Evolutionary conservation across 768 basidiomycete genomes (phyloP).

Genomic region (Fomitopsis pulvina): DNA sequence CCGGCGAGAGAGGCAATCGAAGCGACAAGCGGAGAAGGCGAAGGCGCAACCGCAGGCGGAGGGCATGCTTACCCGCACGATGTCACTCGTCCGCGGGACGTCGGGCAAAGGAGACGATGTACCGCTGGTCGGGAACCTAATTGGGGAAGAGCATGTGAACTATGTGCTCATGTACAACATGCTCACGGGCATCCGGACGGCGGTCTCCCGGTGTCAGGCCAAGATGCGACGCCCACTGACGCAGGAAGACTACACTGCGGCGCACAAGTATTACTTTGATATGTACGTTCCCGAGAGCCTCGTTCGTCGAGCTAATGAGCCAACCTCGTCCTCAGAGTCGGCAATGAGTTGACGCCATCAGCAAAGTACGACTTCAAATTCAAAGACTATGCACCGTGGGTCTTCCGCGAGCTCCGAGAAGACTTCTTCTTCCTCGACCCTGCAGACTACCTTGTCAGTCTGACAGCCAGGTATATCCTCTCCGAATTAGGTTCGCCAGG

Average conservation of each 20-base stretch:
- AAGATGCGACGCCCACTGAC: conserved; percentile 85
- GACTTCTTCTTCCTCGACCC: conserved; percentile 94
- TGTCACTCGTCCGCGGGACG: conserved; percentile 19
- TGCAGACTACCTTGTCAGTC: conserved; percentile 92
- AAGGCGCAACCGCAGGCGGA: conserved; percentile 59
- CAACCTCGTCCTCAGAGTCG: conserved; percentile 48
- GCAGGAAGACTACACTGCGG: conserved; percentile 79
- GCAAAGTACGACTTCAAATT: conserved; percentile 99
- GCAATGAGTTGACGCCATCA: conserved; percentile 96
- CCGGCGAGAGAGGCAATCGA: conserved; percentile 66
- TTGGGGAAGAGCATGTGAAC: conserved; percentile 98
- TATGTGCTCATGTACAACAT: conserved; percentile 99
- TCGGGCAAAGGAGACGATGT: conserved; percentile 37
- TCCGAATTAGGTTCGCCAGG: conserved; percentile 97
- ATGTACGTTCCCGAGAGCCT: conserved; percentile 51
- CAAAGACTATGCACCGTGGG: conserved; percentile 98
- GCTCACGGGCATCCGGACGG: conserved; percentile 96
- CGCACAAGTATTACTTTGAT: conserved; percentile 96
- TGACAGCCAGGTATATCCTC: conserved; percentile 96
- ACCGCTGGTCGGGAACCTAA: conserved; percentile 87
- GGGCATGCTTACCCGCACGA: conserved; percentile 35
- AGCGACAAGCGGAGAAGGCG: conserved; percentile 61
- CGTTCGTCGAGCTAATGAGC: conserved; percentile 1
- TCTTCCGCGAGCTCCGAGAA: conserved; percentile 93
- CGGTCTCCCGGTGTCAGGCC: conserved; percentile 93